These are phyloP conservation scores for Erucastrum elatum DNA, from an alignment of 345 rosid genomes.

Conservation along the genomic window DNA sequence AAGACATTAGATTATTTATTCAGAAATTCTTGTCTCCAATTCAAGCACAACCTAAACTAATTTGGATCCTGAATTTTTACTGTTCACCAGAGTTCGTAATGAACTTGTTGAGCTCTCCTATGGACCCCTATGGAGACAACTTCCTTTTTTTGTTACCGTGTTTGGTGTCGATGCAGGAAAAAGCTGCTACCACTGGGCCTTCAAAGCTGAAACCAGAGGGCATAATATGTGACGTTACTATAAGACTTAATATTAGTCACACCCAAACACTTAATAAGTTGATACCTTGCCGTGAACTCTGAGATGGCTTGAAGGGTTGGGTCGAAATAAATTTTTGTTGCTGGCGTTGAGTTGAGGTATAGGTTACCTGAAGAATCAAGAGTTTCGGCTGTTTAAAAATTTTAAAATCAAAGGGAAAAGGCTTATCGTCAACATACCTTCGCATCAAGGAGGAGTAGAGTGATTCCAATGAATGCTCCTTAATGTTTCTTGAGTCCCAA, in stretches of 20 bases:
- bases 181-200: background rate
- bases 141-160: background rate
- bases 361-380: background rate
- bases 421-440: too few relatives aligned
- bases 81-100: background rate
- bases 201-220: background rate
- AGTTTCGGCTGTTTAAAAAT: too few relatives aligned
- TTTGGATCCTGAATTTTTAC: background rate
- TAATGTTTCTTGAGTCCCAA: too few relatives aligned
- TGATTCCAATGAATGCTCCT: too few relatives aligned
- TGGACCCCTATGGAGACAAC: background rate
- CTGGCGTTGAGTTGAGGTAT: background rate
- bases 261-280: background rate
- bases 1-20: background rate
- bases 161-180: background rate
- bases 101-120: background rate
- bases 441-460: too few relatives aligned
- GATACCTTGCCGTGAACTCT: background rate
- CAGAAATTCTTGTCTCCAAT: background rate
- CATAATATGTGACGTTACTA: background rate
- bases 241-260: too few relatives aligned
- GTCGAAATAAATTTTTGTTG: background rate
- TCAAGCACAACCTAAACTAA: background rate
- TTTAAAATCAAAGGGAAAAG: too few relatives aligned
- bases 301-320: background rate